These are phyloP conservation scores for Marchantia paleacea DNA, from an alignment of 225 moss, liverwort and hornwort genomes.

Conservation along the genomic window DNA sequence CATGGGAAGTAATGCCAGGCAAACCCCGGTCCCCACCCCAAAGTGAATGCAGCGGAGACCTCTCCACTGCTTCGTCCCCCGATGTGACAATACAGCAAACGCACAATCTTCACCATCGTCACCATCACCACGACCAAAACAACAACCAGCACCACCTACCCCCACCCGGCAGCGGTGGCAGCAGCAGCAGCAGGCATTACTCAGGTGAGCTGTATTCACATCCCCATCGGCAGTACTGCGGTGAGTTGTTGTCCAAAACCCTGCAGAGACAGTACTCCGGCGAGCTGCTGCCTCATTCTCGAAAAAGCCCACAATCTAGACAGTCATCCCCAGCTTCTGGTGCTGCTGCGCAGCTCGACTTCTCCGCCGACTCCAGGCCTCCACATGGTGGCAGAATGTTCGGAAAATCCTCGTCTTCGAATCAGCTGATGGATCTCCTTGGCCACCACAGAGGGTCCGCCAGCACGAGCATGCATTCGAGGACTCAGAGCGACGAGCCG, in stretches of 20 bases:
- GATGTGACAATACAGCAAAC: background rate
- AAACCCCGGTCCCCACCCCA: slow-evolving; percentile 3
- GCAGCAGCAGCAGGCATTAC: background rate
- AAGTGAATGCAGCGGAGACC: slow-evolving; percentile 19
- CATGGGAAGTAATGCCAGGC: slow-evolving; percentile 11
- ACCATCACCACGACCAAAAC: background rate
- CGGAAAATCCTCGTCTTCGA: background rate
- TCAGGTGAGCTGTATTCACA: slow-evolving; percentile 1
- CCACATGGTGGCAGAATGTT: background rate
- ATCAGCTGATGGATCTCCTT: background rate
- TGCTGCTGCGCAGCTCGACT: background rate
- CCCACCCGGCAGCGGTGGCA: background rate
- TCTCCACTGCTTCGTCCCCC: slow-evolving; percentile 15
- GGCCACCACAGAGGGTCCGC: background rate
- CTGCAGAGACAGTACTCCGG: slow-evolving; percentile 13
- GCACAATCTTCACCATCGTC: too few species aligned
- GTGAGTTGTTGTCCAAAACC: background rate
- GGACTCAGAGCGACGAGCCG: background rate
- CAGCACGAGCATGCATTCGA: background rate
- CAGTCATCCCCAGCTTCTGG: background rate
- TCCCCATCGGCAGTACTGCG: background rate
- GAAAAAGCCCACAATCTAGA: background rate
- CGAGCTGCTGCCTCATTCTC: background rate
- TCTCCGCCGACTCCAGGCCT: background rate
- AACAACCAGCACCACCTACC: background rate